Evolutionary conservation across 2,329 filamentous ascomycete genomes (phyloP), one percentile per base, ranked within the genome.

Genomic region (Claviceps spartinae): DNA sequence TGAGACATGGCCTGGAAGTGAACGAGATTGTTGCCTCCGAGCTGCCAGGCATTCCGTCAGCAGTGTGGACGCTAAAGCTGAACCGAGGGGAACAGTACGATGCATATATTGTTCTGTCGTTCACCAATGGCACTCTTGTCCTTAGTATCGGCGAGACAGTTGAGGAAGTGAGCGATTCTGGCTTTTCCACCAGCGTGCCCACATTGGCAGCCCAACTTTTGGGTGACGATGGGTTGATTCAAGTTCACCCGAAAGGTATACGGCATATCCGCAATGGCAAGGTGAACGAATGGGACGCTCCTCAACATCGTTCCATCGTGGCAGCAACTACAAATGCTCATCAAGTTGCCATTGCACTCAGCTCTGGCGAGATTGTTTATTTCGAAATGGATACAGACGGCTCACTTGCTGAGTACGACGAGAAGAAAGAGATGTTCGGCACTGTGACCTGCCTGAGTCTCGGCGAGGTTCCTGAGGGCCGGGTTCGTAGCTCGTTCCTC

Each of bases 341-440:
- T 43, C 93, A 99, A 68, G 88, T 98, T 26, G 89, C 89, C 3
- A 84, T 97, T 48, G 93, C 93, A 1, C 74, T 99, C 26, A 97
- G 90, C 64, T 96, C 90, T 8, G 91, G 91, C 40, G 93, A 98
- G 66, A 91, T 98, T 56, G 87, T 95, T 43, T 98, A 97, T 64
- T 98, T 98, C 60, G 94, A 98, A 65, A 91, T 96, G 82, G 93
- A 96, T 62, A 78, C 81, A 0, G 91, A 97, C 67, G 90, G 90
- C 34, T 86, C 86, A 3, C 74, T 97, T 36, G 88, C 88, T 37
- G 91, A 97, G 69, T 95, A 96, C 58, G 86, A 97, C 58, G 90
- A 97, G 62, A 89, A 91, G 66, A 88, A 89, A 61, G 86, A 94
- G 61, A 93, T 98, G 86, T 89, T 86, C 50, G 91, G 89, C 46